Conservation (phyloP, 148 eudicot species). For the Rheum nobile region DNA sequence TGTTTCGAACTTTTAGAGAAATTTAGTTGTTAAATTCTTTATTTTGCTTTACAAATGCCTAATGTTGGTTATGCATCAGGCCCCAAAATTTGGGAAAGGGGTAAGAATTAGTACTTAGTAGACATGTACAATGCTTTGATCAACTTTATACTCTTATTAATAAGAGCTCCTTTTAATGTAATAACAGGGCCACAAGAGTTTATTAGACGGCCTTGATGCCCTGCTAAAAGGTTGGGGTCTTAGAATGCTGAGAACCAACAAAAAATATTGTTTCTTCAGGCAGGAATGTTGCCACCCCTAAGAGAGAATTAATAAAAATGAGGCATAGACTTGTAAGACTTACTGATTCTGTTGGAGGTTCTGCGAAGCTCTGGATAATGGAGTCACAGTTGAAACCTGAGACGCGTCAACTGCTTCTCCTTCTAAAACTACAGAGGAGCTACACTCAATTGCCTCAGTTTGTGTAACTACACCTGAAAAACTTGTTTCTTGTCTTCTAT, state of each 20-base stretch:
- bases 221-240: neutral
- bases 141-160: neutral
- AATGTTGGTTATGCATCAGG: neutral
- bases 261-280: neutral
- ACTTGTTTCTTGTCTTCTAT: constrained; percentile 34
- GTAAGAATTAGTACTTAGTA: neutral
- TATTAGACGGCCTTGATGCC: neutral
- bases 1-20: neutral
- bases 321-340: neutral
- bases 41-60: neutral
- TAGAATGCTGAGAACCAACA: neutral
- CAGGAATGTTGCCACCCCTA: neutral
- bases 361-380: constrained; percentile 35
- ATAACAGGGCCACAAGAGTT: neutral
- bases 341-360: constrained; percentile 64
- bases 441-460: constrained; percentile 35
- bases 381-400: constrained; percentile 28
- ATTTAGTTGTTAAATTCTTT: neutral
- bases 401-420: constrained; percentile 43
- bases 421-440: constrained; percentile 55
- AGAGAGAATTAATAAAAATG: neutral
- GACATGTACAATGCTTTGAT: neutral
- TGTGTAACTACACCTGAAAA: constrained; percentile 33
- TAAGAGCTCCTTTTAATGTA: neutral
- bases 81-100: neutral